Conservation (phyloP, 495 filamentous ascomycete genomes). For the Podospora pseudocomata region DNA sequence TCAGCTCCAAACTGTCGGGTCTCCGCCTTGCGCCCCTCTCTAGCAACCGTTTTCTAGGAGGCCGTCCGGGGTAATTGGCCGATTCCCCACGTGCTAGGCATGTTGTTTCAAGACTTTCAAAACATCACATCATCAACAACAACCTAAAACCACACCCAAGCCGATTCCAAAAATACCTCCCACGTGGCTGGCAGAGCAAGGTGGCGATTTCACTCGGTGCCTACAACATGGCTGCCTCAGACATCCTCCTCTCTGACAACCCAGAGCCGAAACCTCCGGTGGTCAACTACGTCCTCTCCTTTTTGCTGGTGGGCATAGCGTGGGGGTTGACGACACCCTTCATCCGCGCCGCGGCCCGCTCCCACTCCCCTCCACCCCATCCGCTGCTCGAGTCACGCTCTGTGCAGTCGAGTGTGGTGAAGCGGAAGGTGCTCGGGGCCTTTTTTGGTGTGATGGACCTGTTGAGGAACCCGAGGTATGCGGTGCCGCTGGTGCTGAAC, state of each 20-base stretch:
- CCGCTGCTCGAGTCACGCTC: constrained; percentile 41
- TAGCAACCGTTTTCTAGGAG: constrained; percentile 1
- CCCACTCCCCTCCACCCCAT: constrained; percentile 53
- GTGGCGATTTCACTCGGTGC: neutral
- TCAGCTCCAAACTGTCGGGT: constrained; percentile 6
- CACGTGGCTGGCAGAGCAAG: neutral
- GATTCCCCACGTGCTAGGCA: neutral
- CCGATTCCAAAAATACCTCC: neutral
- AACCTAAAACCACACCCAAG: neutral
- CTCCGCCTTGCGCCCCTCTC: neutral
- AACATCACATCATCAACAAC: neutral
- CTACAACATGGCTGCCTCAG: neutral
- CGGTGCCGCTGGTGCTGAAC: constrained; percentile 81
- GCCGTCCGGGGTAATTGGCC: neutral
- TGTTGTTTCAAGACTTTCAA: neutral
- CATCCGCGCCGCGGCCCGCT: constrained; percentile 63
- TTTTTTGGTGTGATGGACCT: constrained; percentile 75
- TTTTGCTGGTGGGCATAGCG: constrained; percentile 85
- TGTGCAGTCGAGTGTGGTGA: constrained; percentile 48
- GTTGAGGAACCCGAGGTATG: constrained; percentile 75
- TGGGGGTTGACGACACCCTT: constrained; percentile 77
- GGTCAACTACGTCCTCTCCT: constrained; percentile 78
- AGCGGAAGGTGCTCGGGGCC: constrained; percentile 51
- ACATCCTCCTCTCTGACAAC: constrained; percentile 3
- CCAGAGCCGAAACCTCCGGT: constrained; percentile 42